phyloP scores from a whole-genome alignment of 345 rosid species.

The Citrus reticulata region DNA sequence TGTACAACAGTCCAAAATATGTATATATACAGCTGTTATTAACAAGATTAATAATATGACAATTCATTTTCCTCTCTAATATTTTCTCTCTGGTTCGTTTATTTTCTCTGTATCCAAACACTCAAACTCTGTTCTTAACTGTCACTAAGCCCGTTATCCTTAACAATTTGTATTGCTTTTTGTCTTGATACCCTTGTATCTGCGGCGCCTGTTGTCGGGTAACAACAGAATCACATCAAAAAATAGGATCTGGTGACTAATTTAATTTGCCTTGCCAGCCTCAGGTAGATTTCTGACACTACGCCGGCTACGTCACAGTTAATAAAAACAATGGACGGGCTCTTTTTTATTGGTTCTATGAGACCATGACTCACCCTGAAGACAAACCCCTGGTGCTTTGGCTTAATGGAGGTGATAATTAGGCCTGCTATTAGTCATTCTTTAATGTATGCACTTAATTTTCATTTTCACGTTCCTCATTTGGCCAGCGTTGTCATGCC shows the following conservation, averaged over 20 bases:
- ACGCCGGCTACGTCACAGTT: slow-evolving; percentile 74
- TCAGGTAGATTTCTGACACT: slow-evolving; percentile 51
- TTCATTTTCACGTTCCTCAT: no score
- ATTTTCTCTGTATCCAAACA: no score
- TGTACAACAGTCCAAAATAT: no score
- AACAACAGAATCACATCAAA: slow-evolving; percentile 13
- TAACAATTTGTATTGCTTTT: slow-evolving; percentile 6
- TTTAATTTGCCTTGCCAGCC: slow-evolving; percentile 66
- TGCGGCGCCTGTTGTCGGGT: background rate
- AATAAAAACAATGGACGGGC: slow-evolving; percentile 57
- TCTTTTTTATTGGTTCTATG: slow-evolving; percentile 88
- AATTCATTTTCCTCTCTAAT: no score
- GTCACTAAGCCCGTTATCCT: slow-evolving; percentile 32
- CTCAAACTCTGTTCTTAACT: no score
- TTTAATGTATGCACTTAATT: no score
- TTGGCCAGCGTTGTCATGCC: no score
- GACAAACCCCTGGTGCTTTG: slow-evolving; percentile 81
- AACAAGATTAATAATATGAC: no score
- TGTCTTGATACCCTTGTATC: slow-evolving; percentile 18
- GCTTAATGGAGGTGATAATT: slow-evolving; percentile 86
- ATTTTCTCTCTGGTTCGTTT: no score
- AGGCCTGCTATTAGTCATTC: no score
- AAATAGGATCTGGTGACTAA: slow-evolving; percentile 47
- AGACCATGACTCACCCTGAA: slow-evolving; percentile 50
- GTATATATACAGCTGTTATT: no score